Base-by-base conservation (phyloP, 2,329 filamentous ascomycete genomes). In the Apiospora kogelbergensis region DNA sequence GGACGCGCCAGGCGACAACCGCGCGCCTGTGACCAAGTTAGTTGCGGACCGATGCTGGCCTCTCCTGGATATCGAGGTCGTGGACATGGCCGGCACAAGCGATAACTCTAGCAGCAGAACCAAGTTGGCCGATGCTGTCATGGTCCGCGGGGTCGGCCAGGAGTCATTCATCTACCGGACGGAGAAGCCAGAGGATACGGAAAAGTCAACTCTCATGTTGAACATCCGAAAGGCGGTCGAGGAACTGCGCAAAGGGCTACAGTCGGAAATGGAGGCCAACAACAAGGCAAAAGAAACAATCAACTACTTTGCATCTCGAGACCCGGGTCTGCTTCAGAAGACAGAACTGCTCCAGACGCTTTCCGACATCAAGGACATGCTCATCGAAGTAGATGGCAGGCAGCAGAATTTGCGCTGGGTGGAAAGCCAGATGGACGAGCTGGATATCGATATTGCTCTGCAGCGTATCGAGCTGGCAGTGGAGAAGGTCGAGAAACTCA, bases 361-460 rank as follows among this genome's bases (percentile, higher is more conserved):
- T 11, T 94, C 93, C 1, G 89, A 91, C 71, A 90, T 92, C 74
- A 94, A 94, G 77, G 93, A 97, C 78, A 92, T 97, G 82, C 88
- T 97, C 68, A 95, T 99, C 73, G 96, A 99, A 75, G 93, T 97
- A 17, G 96, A 98, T 76, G 96, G 96, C 65, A 97, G 97, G 76
- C 95, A 98, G 79, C 94, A 98, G 78, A 98, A 96, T 78, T 86
- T 99, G 63, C 92, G 95, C 67, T 98, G 94, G 94, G 94, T 99
- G 0, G 96, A 99, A 79, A 90, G 90, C 67, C 94, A 98, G 81
- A 93, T 99, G 79, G 96, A 99, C 77, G 94, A 97, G 76, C 88
- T 99, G 6, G 96, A 99, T 76, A 98, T 98, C 74, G 92, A 97
- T 75, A 95, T 99, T 75, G 95, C 96, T 0, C 86, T 98, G 66